phyloP scores from a whole-genome alignment of 2,329 filamentous ascomycete genomes.

The Penicillium fuscoglaucum region DNA sequence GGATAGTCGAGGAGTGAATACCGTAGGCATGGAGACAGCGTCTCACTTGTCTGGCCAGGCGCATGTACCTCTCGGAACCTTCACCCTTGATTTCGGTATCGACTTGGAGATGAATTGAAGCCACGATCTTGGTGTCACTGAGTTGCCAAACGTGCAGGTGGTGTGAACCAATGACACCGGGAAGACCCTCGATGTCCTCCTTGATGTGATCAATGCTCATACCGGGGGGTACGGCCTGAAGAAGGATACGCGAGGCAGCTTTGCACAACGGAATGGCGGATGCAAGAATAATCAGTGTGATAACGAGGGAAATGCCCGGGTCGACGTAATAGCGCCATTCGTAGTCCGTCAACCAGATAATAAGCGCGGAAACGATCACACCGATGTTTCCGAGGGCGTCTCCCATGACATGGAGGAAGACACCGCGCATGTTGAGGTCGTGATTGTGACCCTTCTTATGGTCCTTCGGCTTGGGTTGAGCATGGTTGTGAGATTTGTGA shows the following conservation, averaged over 20 bases:
- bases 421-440: conserved; percentile 87
- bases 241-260: conserved; percentile 69
- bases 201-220: conserved; percentile 87
- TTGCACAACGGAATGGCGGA: conserved; percentile 54
- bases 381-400: conserved; percentile 52
- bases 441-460: conserved; percentile 54
- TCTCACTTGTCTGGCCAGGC: conserved; percentile 76
- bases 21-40: conserved; percentile 92
- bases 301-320: conserved; percentile 87
- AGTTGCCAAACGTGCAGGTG: conserved; percentile 98
- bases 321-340: conserved; percentile 84
- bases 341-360: conserved; percentile 89
- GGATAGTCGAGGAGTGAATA: conserved; percentile 95
- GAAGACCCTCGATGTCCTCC: conserved; percentile 81
- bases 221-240: conserved; percentile 89
- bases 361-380: conserved; percentile 64
- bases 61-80: conserved; percentile 80
- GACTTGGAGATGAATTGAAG: conserved; percentile 90
- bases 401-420: conserved; percentile 63
- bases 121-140: conserved; percentile 89
- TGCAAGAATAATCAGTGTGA: conserved; percentile 71
- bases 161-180: conserved; percentile 86
- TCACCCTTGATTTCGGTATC: conserved; percentile 84
- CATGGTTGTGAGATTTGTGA: conserved; percentile 77
- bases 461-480: conserved; percentile 63